Evolutionary conservation across 768 basidiomycete genomes (phyloP), one percentile per base, ranked within the genome.

Genomic region (Calvatia gigantea): DNA sequence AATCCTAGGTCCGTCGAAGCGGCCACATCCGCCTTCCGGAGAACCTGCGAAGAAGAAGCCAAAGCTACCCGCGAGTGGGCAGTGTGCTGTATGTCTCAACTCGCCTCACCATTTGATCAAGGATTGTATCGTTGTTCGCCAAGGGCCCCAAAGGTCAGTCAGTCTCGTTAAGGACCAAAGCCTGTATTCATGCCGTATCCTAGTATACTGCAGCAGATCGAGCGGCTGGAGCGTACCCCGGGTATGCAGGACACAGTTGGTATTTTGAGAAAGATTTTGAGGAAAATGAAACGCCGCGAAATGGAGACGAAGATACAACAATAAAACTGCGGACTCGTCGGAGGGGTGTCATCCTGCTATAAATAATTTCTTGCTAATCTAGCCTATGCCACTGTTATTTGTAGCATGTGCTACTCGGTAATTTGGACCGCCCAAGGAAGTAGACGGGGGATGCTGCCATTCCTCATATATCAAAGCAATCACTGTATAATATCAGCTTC

Each of bases 91-190:
- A 37, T 89, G 88, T 57, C 69, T 66, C 39, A 60, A 59, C 27
- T 58, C 68, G 3, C 70, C 77, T 37, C 65, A 69, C 37, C 85
- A 86, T 65, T 57, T 73, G 19, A 58, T 81, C 8, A 75, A 80
- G 63, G 73, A 77, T 25, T 91, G 89, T 62, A 80, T 85, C 14
- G 62, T 81, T 21, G 75, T 86, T 2, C 58, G 57, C 5, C 71
- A 73, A 50, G 88, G 86, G 1, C 70, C 81, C 1, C 68, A 72
- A 53, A 85, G 81, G 87, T 87, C 59, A 42, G 51, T n/a, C 56
- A 43, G 48, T 37, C 28, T 25, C 27, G 50, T 25, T 21, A 28
- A 21, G 4, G 23, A 44, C 17, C 35, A 28, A 51, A 32, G 23
- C 28, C 27, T 41, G 31, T 31, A 29, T 33, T 57, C 48, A 38